A percentile compares a stretch with the other conserved stretches of the same genome.
These are phyloP conservation scores for Malassezia psittaci DNA, from an alignment of 1,284 basidiomycete species.

Conservation along the genomic window DNA sequence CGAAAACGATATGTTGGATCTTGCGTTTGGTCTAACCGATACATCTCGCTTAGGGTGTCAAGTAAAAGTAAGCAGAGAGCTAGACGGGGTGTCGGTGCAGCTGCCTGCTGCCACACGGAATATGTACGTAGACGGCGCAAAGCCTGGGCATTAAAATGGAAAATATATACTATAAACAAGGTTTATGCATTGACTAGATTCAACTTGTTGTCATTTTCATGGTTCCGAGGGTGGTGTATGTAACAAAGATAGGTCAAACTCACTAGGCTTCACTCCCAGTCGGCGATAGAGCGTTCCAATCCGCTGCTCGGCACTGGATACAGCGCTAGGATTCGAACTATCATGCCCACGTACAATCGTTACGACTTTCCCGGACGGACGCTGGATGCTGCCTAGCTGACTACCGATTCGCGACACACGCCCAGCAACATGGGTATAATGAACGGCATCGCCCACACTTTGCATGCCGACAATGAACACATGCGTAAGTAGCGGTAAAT, in stretches of 20 bases:
- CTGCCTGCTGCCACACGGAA: slow-evolving; percentile 88
- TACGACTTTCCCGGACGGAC: slow-evolving; percentile 28
- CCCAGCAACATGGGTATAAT: slow-evolving; percentile 42
- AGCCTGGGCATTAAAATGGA: slow-evolving; percentile 8
- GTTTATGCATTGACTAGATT: too few species aligned
- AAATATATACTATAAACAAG: too few species aligned
- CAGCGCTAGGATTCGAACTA: background rate
- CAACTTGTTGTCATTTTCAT: too few species aligned
- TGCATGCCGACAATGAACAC: slow-evolving; percentile 39
- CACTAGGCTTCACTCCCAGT: slow-evolving; percentile 23
- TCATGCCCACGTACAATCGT: slow-evolving; percentile 28
- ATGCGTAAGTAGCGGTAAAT: slow-evolving; percentile 37
- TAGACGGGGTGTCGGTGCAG: slow-evolving; percentile 76
- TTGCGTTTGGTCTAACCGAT: slow-evolving; percentile 92
- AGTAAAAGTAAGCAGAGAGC: slow-evolving; percentile 66
- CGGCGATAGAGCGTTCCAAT: slow-evolving; percentile 33
- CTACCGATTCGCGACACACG: slow-evolving; percentile 35
- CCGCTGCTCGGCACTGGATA: slow-evolving; percentile 28
- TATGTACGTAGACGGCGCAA: slow-evolving; percentile 77
- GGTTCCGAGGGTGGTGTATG: background rate
- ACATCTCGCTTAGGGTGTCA: slow-evolving; percentile 67
- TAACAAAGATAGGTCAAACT: slow-evolving; percentile 22
- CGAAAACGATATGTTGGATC: slow-evolving; percentile 84
- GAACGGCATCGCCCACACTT: slow-evolving; percentile 33
- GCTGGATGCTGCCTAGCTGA: background rate